A percentile compares a stretch with the other conserved stretches of the same genome.
These are phyloP conservation scores for Scedosporium aurantiacum DNA, from an alignment of 2,329 filamentous ascomycete species.

Conservation along the genomic window DNA sequence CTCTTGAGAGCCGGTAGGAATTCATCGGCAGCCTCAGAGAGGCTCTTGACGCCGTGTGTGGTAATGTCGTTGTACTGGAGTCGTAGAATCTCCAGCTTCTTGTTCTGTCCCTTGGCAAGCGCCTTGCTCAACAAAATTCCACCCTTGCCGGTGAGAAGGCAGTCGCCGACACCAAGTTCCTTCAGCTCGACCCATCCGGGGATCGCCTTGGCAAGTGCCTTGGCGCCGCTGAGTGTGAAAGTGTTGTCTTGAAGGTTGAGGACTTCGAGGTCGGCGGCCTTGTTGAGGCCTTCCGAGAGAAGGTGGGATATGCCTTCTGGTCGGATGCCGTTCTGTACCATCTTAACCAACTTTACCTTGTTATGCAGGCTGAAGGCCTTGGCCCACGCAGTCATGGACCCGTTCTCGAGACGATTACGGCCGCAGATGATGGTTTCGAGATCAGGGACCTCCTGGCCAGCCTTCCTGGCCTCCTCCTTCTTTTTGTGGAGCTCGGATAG, in stretches of 20 bases:
- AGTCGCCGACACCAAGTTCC: slow-evolving; percentile 85
- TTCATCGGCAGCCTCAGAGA: slow-evolving; percentile 57
- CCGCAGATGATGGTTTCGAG: slow-evolving; percentile 97
- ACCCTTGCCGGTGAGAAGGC: slow-evolving; percentile 68
- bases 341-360: slow-evolving; percentile 76
- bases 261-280: slow-evolving; percentile 57
- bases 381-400: slow-evolving; percentile 93
- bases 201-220: slow-evolving; percentile 65
- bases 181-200: slow-evolving; percentile 62
- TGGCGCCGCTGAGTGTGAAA: slow-evolving; percentile 73
- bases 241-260: slow-evolving; percentile 97
- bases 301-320: slow-evolving; percentile 83
- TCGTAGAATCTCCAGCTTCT: slow-evolving; percentile 67
- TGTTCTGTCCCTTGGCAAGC: slow-evolving; percentile 64
- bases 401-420: slow-evolving; percentile 89
- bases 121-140: slow-evolving; percentile 62
- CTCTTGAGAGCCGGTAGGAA: slow-evolving; percentile 67
- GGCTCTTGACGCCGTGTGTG: slow-evolving; percentile 56
- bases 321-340: slow-evolving; percentile 97
- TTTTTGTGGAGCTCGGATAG: slow-evolving; percentile 71
- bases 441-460: slow-evolving; percentile 61
- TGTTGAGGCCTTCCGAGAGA: slow-evolving; percentile 64
- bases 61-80: slow-evolving; percentile 95
- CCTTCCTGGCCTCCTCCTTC: slow-evolving; percentile 67
- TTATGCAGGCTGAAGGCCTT: slow-evolving; percentile 74